Evolutionary conservation across 2,329 filamentous ascomycete species (phyloP), one percentile per base, ranked within the genome.

Genomic region (Apiospora koreana): DNA sequence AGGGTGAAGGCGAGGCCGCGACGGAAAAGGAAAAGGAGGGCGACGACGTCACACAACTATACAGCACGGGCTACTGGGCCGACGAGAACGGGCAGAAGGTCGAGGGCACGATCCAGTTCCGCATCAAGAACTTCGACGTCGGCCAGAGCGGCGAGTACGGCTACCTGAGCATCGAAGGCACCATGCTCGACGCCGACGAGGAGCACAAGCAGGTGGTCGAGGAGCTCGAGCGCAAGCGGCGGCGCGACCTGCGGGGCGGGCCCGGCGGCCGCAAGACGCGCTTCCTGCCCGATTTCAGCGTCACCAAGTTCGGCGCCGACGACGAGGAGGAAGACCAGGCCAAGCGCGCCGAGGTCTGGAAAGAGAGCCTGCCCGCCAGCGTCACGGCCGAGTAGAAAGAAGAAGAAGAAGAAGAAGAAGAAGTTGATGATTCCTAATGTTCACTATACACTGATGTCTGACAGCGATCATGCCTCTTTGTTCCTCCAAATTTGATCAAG

Each of bases 81-180:
- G 91, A 97, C 79, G 90, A 85, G 2, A 83, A 86, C 4, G 94
- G 93, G 1, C 85, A 89, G 45, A 91, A 88, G 74, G 86, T 98
- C 69, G 87, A 89, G 69, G 92, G 93, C 16, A 89, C 88, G 76
- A 81, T 97, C 46, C 87, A 87, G 68, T 97, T 97, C 81, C 88
- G 91, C 73, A 94, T 98, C 77, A 90, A 91, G 74, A 94, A 97
- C 79, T 93, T 96, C 73, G 95, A 98, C 75, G 92, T 93, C 0
- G 92, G 91, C 38, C 87, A 90, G 65, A 93, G 92, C 73, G 89
- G 90, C 68, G 89, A 92, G 75, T 92, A 92, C 71, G 94, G 93
- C 14, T 96, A 95, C 78, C 82, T 97, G 72, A 94, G 92, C 75
- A 91, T 98, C 72, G 92, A 96, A 79, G 95, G 95, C 35, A 97